Evolutionary conservation across 345 rosid species (phyloP), one percentile per base, ranked within the genome.

Genomic region (Linum lewisii): DNA sequence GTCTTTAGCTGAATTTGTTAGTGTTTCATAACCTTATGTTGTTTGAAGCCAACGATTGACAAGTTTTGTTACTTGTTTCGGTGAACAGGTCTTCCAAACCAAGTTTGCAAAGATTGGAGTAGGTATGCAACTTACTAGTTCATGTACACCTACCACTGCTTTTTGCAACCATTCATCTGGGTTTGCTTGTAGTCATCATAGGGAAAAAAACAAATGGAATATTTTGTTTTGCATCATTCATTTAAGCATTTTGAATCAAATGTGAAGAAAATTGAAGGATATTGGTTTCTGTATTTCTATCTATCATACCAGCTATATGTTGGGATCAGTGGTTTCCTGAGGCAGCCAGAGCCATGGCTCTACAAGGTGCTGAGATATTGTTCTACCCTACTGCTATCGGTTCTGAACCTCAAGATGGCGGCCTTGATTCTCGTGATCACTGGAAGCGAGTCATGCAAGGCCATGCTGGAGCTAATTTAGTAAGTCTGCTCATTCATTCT

Each of bases 261-360:
- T 9, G 10, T 38, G 13, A 6, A 10, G 45, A 10, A 9, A 38
- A 38, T 15, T 10, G 45, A 38, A 38, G 13, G 14, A 38, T 9
- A 13, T 38, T 6, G 10, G 16, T 54, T 51, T 15, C 16, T 54
- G 15, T 11, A 54, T 54, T 10, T 54, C 6, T 4, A 14, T 23
- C 14, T 54, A 54, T 21, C n/a, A 54, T 47, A 50, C 64, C 63
- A 93, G 96, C 97, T 13, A 89, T 89, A 73, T 89, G 97, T 71
- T 89, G 97, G 99, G 99, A 84, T 63, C 95, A 84, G 68, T 92
- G 98, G 96, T 79, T 87, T 68, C 95, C 96, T 3, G 97, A 93
- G 84, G 95, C 92, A 51, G 95, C 96, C 63, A 75, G 90, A 58
- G 97, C 88, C 62, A 84, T 89, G 95, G 92, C 68, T 72, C 82